Percentiles rank a stretch among this genome's conserved stretches.
phyloP scores from a whole-genome alignment of 306 rosid species.

The Arachis hypogaea region DNA sequence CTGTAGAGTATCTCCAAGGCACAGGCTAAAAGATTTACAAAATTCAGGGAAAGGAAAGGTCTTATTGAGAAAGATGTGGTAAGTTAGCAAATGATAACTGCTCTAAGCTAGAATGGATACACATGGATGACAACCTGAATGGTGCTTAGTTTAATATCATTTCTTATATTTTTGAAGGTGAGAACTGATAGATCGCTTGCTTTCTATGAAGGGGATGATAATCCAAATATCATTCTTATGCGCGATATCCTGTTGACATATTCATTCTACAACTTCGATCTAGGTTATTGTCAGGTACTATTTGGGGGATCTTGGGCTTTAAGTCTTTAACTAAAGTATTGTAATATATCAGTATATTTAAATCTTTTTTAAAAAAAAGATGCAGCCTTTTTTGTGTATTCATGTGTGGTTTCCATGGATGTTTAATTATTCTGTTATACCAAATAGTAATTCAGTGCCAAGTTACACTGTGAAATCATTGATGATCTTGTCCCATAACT shows the following conservation, averaged over 20 bases:
- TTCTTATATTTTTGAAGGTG: slow-evolving; percentile 61
- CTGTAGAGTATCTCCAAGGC: slow-evolving; percentile 78
- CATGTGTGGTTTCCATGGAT: background rate
- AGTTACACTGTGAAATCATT: slow-evolving; percentile 17
- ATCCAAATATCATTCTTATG: slow-evolving; percentile 73
- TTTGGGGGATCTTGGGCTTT: slow-evolving; percentile 16
- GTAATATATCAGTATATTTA: background rate
- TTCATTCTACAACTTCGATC: slow-evolving; percentile 99
- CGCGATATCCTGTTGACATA: slow-evolving; percentile 91
- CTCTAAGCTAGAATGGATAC: slow-evolving; percentile 11
- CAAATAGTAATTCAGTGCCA: slow-evolving; percentile 18
- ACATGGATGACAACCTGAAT: slow-evolving; percentile 24
- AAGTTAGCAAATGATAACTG: slow-evolving; percentile 32
- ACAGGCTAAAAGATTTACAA: slow-evolving; percentile 94
- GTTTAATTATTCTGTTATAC: slow-evolving; percentile 27
- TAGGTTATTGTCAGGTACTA: slow-evolving; percentile 98
- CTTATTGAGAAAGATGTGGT: slow-evolving; percentile 99
- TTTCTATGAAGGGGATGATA: slow-evolving; percentile 95
- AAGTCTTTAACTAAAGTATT: background rate
- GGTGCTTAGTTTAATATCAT: slow-evolving; percentile 41
- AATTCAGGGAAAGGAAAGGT: slow-evolving; percentile 95
- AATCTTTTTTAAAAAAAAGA: background rate
- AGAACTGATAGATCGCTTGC: slow-evolving; percentile 83
- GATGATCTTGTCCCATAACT: slow-evolving; percentile 14
- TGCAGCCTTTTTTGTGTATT: background rate